Base-by-base conservation (phyloP, 139 green algal genomes). In the Auxenochlorella pyrenoidosa region DNA sequence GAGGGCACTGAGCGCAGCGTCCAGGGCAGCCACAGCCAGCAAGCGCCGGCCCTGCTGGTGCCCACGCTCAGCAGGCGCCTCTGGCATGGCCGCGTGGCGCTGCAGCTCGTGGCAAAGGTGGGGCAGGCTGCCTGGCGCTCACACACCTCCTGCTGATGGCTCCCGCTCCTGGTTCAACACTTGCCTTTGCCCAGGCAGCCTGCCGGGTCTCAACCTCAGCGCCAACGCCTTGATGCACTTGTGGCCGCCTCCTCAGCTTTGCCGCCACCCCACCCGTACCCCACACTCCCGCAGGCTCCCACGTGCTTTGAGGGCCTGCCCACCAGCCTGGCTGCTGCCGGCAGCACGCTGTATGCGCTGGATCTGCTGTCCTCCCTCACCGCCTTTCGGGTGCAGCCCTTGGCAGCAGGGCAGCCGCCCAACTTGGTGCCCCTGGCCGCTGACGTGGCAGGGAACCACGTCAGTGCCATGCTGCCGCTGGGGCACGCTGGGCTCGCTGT, bases 311-410 rank as follows among this genome's bases (percentile, higher is more conserved):
- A 82, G 34, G 83, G 83, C 22, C 13, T 87, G 40, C 71, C 71
- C 54, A 30, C 47, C 28, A 24, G 28, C 12, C 83, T 87, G 40
- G 5, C 34, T n/a, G 83, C 54, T 4, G 6, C 18, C 6, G 72
- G 83, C 71, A 82, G 68, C 54, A 58, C 34, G 4, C 22, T 87
- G 19, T 75, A 43, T 59, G 72, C 47, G 1, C 51, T 38, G 0
- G 83, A 87, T 34, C 83, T 87, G 34, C 83, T 87, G 12, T 82
- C 83, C 36, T 87, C 71, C 0, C n/a, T 82, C 15, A 82, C 83
- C 19, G 71, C n/a, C 28, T 82, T 75, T 22, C 71, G 28, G 16
- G 82, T 87, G 82, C 82, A 80, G 66, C 82, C 82, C 5, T 13
- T 54, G 36, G 70, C 82, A 15, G 44, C 68, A 0, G 82, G 68